phyloP scores from a whole-genome alignment of 177 flowering plant species.

The Telopea speciosissima region DNA sequence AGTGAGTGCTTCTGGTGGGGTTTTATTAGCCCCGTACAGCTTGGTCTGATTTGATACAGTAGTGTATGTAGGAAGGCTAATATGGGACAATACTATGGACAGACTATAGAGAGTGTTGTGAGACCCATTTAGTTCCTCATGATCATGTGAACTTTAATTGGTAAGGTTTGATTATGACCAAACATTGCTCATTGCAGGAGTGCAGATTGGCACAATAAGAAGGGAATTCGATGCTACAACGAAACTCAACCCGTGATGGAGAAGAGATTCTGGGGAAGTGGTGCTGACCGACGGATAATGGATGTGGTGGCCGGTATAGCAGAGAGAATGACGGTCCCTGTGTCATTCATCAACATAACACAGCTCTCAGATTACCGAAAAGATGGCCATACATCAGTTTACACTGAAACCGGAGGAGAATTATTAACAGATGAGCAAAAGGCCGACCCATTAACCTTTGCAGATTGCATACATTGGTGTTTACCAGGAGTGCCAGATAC shows the following conservation, averaged over 20 bases:
- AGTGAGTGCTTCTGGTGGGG: neutral
- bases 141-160: neutral
- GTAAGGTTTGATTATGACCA: neutral
- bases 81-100: neutral
- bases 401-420: no score
- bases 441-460: neutral
- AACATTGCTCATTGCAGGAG: constrained; percentile 42
- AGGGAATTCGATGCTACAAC: constrained; percentile 73
- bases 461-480: neutral
- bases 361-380: neutral
- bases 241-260: constrained; percentile 71
- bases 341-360: neutral
- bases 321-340: neutral
- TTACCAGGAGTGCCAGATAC: neutral
- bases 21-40: neutral
- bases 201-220: constrained; percentile 54
- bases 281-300: constrained; percentile 42
- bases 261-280: constrained; percentile 68
- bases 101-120: neutral
- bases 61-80: neutral
- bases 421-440: neutral
- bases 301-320: neutral
- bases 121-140: neutral
- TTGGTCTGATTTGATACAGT: neutral
- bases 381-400: no score